Evolutionary conservation across 2,329 filamentous ascomycete genomes (phyloP).

Genomic region (Saccharata proteae): DNA sequence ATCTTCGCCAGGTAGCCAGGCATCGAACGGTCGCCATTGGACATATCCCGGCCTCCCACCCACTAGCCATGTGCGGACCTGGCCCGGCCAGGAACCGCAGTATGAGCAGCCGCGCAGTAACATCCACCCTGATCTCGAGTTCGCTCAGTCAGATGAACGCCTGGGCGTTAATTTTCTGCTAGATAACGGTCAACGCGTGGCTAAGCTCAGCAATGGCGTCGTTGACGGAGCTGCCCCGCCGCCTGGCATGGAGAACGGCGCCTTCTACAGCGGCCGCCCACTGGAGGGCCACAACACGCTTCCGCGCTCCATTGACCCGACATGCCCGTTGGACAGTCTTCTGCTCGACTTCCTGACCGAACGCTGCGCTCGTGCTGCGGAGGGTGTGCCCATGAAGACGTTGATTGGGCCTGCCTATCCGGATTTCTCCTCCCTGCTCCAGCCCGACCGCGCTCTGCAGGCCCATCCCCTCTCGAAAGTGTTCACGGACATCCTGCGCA

Average conservation of each 20-base stretch:
- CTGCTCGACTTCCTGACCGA: conserved; percentile 67
- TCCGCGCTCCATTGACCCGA: conserved; percentile 48
- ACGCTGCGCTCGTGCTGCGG: conserved; percentile 51
- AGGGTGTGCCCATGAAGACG: conserved; percentile 51
- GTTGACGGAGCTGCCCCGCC: conserved; percentile 3
- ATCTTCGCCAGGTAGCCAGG: conserved; percentile 17
- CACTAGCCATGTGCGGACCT: conserved; percentile 21
- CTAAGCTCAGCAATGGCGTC: conserved; percentile 5
- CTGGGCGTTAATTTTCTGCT: conserved; percentile 64
- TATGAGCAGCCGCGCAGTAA: conserved; percentile 25
- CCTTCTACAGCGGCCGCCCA: conserved; percentile 14
- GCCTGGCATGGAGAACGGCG: conserved; percentile 21
- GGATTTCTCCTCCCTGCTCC: conserved; percentile 65
- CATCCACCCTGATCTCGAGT: conserved; percentile 9
- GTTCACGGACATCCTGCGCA: conserved; percentile 71
- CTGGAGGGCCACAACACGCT: conserved; percentile 23
- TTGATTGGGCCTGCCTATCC: conserved; percentile 69
- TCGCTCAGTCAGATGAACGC: conserved; percentile 37
- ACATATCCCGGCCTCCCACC: conserved; percentile 18
- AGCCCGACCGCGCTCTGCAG: conserved; percentile 49
- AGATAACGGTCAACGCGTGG: conserved; percentile 41
- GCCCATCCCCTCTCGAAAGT: conserved; percentile 73
- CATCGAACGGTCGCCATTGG: conserved; percentile 18
- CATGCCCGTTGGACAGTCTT: conserved; percentile 67
- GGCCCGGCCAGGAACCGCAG: conserved; percentile 26